Conservation (phyloP, 768 basidiomycete genomes). For the Lentinula raphanica region DNA sequence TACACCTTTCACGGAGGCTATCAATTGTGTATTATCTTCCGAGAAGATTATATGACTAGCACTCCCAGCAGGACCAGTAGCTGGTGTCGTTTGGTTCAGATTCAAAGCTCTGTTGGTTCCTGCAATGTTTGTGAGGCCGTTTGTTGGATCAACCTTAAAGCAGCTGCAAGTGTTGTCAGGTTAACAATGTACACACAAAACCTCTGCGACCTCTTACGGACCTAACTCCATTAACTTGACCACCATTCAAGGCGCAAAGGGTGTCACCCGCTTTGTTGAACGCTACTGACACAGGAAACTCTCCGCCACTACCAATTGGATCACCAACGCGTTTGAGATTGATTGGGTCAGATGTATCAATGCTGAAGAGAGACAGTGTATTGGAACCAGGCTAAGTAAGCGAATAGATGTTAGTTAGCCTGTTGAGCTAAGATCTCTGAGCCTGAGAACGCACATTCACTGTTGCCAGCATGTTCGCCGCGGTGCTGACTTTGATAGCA, state of each 20-base stretch:
- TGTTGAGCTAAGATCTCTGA: background rate
- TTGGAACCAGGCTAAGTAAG: slow-evolving; percentile 37
- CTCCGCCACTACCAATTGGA: slow-evolving; percentile 29
- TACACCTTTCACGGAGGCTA: slow-evolving; percentile 45
- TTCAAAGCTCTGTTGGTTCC: slow-evolving; percentile 38
- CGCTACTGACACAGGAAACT: slow-evolving; percentile 33
- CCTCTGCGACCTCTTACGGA: slow-evolving; percentile 10
- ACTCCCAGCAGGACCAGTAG: slow-evolving; percentile 40
- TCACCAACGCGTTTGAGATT: slow-evolving; percentile 25
- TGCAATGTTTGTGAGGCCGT: slow-evolving; percentile 33
- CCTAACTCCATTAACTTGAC: slow-evolving; percentile 29
- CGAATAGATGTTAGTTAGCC: background rate
- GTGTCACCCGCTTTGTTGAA: slow-evolving; percentile 25
- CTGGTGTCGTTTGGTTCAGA: slow-evolving; percentile 47
- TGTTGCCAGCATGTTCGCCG: slow-evolving; percentile 13
- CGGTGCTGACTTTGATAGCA: slow-evolving; percentile 15
- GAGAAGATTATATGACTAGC: slow-evolving; percentile 40
- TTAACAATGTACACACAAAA: background rate
- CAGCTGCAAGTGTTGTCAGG: slow-evolving; percentile 26
- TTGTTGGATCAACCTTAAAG: slow-evolving; percentile 35
- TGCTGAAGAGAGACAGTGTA: slow-evolving; percentile 30
- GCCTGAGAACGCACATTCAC: slow-evolving; percentile 14
- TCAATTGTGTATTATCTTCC: slow-evolving; percentile 37
- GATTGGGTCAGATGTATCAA: slow-evolving; percentile 26
- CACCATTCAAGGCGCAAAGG: slow-evolving; percentile 32